Base-by-base conservation (phyloP, 116 monocot genomes). In the Dioscorea cayenensis region DNA sequence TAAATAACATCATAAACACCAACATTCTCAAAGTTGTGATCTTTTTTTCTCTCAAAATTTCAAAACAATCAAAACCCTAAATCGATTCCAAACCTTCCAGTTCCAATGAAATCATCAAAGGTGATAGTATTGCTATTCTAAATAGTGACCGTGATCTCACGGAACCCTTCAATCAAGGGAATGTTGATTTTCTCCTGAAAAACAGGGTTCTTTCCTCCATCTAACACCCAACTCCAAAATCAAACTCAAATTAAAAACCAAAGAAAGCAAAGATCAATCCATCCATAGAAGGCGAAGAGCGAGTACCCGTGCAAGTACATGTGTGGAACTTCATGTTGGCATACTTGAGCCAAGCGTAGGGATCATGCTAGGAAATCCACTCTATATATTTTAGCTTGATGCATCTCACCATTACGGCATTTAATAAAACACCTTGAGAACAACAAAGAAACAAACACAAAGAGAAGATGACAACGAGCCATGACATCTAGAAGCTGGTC, bases 291-390 rank as follows among this genome's bases (percentile, higher is more conserved):
- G 16, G 14, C 18, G 14, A 19, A 19, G 52, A 1, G 29, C 1
- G 18, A 3, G 14, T 51, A 91, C 95, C 91, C 20, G 86, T 95
- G 79, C 91, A 89, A 70, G 95, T 95, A 32, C 86, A 74, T 25
- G 91, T 88, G 66, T 89, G 90, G 76, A 83, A 82, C 76, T 76
- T 91, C 69, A 83, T 82, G 77, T 28, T 77, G 76, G 86, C 91
- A 58, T 94, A 94, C 16, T 94, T 88, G 25, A 94, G 77, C 72
- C 82, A 84, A 65, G 88, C 94, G 78, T 86, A 94, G 6, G 94
- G 94, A 71, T 94, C 94, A 67, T 94, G 94, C 74, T 86, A 65
- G 6, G 88, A 84, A 25, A 94, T 77, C 84, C 87, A 83, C 78
- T 94, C 90, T 0, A 84, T 90, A 76, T 94, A 84, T 68, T 73